phyloP scores from a whole-genome alignment of 345 rosid genomes.

The Corymbia maculata region DNA sequence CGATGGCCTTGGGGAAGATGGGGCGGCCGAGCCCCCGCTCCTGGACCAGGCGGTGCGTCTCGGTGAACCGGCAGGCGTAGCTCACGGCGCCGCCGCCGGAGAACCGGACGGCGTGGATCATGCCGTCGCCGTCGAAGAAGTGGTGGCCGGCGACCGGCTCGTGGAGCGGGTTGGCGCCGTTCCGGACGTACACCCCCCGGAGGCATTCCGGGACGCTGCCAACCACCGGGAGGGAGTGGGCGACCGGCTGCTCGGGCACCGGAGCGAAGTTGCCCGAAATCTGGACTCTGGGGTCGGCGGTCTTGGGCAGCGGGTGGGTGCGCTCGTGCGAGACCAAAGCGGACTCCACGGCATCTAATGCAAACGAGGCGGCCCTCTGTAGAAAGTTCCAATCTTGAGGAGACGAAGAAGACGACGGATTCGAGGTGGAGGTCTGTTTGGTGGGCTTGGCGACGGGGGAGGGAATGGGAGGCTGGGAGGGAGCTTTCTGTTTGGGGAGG shows the following conservation, averaged over 20 bases:
- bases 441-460: not conserved
- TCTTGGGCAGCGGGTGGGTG: slow-evolving; percentile 61
- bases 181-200: slow-evolving; percentile 76
- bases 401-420: not conserved
- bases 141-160: slow-evolving; percentile 90
- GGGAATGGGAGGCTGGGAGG: slow-evolving; percentile 9
- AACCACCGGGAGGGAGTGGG: slow-evolving; percentile 30
- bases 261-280: slow-evolving; percentile 90
- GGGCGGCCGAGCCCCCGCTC: slow-evolving; percentile 47
- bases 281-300: slow-evolving; percentile 76
- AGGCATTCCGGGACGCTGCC: slow-evolving; percentile 78
- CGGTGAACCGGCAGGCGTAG: slow-evolving; percentile 60
- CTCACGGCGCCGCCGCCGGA: slow-evolving; percentile 55
- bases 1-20: slow-evolving; percentile 83
- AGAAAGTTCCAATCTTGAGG: slow-evolving; percentile 39
- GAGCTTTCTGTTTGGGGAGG: slow-evolving; percentile 34
- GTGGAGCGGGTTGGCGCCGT: slow-evolving; percentile 91
- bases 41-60: slow-evolving; percentile 41
- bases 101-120: slow-evolving; percentile 78
- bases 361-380: slow-evolving; percentile 59
- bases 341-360: slow-evolving; percentile 51
- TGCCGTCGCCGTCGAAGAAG: slow-evolving; percentile 92
- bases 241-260: slow-evolving; percentile 62
- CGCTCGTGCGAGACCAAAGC: slow-evolving; percentile 58
- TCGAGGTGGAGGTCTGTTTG: not conserved